Evolutionary conservation across 371 early-diverging fungal species (phyloP).

Genomic region (Racocetra persica): DNA sequence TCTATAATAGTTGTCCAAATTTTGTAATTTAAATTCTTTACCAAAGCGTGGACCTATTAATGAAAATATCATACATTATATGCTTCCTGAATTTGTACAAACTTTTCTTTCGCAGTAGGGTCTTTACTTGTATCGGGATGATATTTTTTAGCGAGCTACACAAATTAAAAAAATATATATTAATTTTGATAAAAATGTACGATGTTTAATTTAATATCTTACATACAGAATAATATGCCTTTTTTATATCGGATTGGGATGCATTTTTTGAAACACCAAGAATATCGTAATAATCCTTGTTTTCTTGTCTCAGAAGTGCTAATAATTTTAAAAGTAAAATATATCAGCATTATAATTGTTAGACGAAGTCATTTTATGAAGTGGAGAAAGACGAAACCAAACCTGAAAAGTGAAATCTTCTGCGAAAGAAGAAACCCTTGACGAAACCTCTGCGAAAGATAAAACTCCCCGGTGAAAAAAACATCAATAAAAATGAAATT

Average conservation of each 20-base stretch:
- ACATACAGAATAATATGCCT: slow-evolving; percentile 89
- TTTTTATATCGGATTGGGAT: slow-evolving; percentile 87
- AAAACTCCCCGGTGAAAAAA: too few species aligned
- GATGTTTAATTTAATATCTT: not conserved
- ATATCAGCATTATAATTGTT: too few species aligned
- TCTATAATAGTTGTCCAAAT: slow-evolving; percentile 48
- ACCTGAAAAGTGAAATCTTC: too few species aligned
- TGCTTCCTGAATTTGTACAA: slow-evolving; percentile 94
- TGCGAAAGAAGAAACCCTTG: too few species aligned
- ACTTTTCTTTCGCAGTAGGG: slow-evolving; percentile 89
- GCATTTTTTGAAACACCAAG: slow-evolving; percentile 84
- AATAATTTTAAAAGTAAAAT: too few species aligned
- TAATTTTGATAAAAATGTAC: too few species aligned
- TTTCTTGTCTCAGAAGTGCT: slow-evolving; percentile 40
- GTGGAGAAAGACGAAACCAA: too few species aligned
- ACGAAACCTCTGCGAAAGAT: too few species aligned
- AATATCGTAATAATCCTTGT: slow-evolving; percentile 83
- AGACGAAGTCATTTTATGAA: too few species aligned
- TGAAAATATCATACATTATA: slow-evolving; percentile 70
- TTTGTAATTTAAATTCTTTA: not conserved
- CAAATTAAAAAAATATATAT: slow-evolving; percentile 4
- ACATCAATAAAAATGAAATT: too few species aligned
- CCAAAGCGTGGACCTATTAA: not conserved
- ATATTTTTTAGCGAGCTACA: slow-evolving; percentile 88
- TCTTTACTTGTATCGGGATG: slow-evolving; percentile 97